phyloP scores from a whole-genome alignment of 2,329 filamentous ascomycete species.

The Pyrenophora seminiperda region DNA sequence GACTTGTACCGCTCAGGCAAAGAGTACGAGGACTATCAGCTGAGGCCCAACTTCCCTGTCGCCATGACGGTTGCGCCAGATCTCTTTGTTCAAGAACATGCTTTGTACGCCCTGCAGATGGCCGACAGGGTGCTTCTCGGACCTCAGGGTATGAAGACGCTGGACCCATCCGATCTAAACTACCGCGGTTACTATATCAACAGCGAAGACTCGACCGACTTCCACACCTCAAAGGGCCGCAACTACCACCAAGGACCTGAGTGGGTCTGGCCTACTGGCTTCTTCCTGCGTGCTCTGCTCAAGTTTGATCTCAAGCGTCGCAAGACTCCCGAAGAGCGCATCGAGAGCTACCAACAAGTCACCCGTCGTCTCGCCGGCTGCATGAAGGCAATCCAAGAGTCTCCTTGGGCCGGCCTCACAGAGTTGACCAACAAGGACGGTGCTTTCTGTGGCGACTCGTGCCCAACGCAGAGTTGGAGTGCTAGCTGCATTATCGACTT shows the following conservation, averaged over 20 bases:
- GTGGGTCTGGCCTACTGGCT: conserved; percentile 97
- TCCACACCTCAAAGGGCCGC: conserved; percentile 87
- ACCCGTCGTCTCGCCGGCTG: conserved; percentile 81
- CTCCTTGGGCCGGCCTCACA: conserved; percentile 85
- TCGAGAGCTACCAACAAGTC: conserved; percentile 93
- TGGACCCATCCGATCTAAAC: conserved; percentile 89
- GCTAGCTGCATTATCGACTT: conserved; percentile 92
- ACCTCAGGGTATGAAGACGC: conserved; percentile 91
- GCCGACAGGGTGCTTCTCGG: conserved; percentile 82
- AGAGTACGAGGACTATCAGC: conserved; percentile 96
- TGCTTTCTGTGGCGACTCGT: conserved; percentile 84
- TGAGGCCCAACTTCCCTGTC: conserved; percentile 91
- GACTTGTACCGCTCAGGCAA: conserved; percentile 93
- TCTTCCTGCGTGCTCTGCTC: conserved; percentile 88
- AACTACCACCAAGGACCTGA: conserved; percentile 99
- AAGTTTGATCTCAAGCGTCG: conserved; percentile 84
- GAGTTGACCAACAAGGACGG: conserved; percentile 93
- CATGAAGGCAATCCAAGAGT: conserved; percentile 80
- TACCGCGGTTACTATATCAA: conserved; percentile 96
- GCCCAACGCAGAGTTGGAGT: conserved; percentile 95
- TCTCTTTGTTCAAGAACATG: conserved; percentile 79
- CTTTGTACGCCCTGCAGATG: conserved; percentile 76
- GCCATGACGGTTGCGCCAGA: conserved; percentile 93
- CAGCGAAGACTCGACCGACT: conserved; percentile 88
- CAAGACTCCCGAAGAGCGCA: conserved; percentile 67